Evolutionary conservation across 1,284 basidiomycete genomes (phyloP).

Genomic region (Schizophyllum amplum): DNA sequence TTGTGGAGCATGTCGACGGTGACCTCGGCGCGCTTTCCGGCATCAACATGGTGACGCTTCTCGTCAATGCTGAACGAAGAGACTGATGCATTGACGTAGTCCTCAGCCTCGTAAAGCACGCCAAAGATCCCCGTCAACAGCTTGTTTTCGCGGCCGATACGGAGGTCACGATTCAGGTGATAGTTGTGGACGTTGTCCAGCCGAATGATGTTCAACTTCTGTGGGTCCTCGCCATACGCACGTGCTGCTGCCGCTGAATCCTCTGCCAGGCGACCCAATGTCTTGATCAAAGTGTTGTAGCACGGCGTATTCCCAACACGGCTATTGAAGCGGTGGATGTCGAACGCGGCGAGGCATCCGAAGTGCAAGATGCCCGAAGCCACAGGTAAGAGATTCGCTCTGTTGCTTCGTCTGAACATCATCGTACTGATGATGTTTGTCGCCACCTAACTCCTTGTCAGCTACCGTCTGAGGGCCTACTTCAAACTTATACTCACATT

Average conservation of each 20-base stretch:
- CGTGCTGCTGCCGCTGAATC: not conserved
- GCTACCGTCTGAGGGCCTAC: not conserved
- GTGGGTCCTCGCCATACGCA: not conserved
- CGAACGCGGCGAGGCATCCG: not conserved
- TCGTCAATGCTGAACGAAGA: slow-evolving; percentile 16
- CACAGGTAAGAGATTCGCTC: not conserved
- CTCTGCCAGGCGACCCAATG: not conserved
- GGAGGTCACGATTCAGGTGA: slow-evolving; percentile 10
- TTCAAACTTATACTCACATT: too few species aligned
- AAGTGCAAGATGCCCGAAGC: not conserved
- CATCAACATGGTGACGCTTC: slow-evolving; percentile 7
- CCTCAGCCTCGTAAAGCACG: slow-evolving; percentile 11
- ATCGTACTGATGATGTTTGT: not conserved
- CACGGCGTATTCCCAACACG: not conserved
- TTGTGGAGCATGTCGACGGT: slow-evolving; percentile 15
- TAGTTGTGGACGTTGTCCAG: slow-evolving; percentile 20
- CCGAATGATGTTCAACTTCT: not conserved
- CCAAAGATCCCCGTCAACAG: slow-evolving; percentile 19
- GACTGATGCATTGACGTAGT: slow-evolving; percentile 5
- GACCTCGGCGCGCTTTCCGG: slow-evolving; percentile 13
- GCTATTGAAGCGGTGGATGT: not conserved
- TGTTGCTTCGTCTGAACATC: not conserved
- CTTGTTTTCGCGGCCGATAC: slow-evolving; percentile 15
- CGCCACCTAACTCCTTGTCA: not conserved
- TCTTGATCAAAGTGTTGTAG: not conserved